These are phyloP conservation scores for Chytridiales sp. DNA, from an alignment of 371 early-diverging fungal genomes.

Conservation along the genomic window DNA sequence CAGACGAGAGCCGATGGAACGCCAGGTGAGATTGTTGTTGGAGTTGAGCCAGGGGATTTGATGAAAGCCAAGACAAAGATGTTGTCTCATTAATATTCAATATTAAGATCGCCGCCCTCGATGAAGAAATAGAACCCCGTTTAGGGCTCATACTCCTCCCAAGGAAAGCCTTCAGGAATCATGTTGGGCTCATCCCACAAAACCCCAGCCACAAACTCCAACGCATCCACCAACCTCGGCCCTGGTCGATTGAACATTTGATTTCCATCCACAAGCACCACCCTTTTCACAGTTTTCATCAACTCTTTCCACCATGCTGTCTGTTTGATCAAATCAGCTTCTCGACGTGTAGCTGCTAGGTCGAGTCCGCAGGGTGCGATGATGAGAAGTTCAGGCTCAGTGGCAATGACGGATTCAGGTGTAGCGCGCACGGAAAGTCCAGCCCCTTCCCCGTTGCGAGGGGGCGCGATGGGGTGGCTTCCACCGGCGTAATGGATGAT, in stretches of 20 bases:
- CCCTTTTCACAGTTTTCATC: constrained; percentile 11
- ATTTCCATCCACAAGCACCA: constrained; percentile 42
- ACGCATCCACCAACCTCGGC: constrained; percentile 49
- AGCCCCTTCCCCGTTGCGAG: constrained; percentile 20
- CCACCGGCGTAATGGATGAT: constrained; percentile 59
- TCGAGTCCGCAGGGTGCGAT: constrained; percentile 39
- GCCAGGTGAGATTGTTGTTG: background rate
- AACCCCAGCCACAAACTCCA: constrained; percentile 48
- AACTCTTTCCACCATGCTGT: constrained; percentile 27
- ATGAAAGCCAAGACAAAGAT: too few species aligned
- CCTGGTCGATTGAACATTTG: constrained; percentile 65
- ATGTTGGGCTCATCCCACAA: constrained; percentile 30
- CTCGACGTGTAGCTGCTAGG: constrained; percentile 26
- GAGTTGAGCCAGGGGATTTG: constrained; percentile 3
- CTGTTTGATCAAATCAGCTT: constrained; percentile 22
- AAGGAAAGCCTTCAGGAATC: constrained; percentile 45
- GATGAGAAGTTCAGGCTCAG: constrained; percentile 30
- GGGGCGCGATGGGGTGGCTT: constrained; percentile 48
- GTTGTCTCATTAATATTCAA: too few species aligned
- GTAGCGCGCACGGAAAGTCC: constrained; percentile 24
- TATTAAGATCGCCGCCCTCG: too few species aligned
- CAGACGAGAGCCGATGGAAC: background rate
- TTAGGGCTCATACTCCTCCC: constrained; percentile 30
- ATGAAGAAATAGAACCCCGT: too few species aligned
- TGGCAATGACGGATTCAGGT: constrained; percentile 10